phyloP scores from a whole-genome alignment of 441 rosid species.

The Eruca vesicaria region DNA sequence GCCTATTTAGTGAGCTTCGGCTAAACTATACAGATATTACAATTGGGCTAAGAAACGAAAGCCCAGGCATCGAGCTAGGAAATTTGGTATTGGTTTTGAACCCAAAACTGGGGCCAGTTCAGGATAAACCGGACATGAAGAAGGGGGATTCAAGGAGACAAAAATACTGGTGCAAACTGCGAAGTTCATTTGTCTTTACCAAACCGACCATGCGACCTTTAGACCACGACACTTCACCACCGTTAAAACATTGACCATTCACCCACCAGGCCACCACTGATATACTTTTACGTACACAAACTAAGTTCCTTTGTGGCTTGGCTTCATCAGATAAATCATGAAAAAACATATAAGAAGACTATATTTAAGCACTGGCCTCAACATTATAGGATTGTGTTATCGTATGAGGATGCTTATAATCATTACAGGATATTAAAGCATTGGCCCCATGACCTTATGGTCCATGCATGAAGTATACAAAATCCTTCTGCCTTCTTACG shows the following conservation, averaged over 20 bases:
- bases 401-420: conserved; percentile 16
- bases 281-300: not conserved
- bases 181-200: conserved; percentile 21
- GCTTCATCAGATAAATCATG: not conserved
- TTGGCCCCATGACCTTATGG: conserved; percentile 18
- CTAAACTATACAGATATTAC: not conserved
- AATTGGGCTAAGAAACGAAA: not conserved
- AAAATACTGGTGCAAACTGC: not conserved
- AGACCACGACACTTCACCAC: conserved; percentile 30
- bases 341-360: not conserved
- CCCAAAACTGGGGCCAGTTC: not conserved
- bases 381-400: not conserved
- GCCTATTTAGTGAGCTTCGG: not conserved
- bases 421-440: conserved; percentile 7
- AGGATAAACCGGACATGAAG: not conserved
- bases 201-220: conserved; percentile 22
- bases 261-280: conserved; percentile 27
- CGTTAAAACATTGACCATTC: conserved; percentile 24
- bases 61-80: not conserved
- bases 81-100: not conserved
- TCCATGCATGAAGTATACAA: conserved; percentile 7
- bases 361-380: not conserved
- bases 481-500: conserved; percentile 15
- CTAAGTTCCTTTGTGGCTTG: not conserved
- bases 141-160: conserved; percentile 6